phyloP scores from a whole-genome alignment of 2,329 filamentous ascomycete species.

The Parafenestella ontariensis region DNA sequence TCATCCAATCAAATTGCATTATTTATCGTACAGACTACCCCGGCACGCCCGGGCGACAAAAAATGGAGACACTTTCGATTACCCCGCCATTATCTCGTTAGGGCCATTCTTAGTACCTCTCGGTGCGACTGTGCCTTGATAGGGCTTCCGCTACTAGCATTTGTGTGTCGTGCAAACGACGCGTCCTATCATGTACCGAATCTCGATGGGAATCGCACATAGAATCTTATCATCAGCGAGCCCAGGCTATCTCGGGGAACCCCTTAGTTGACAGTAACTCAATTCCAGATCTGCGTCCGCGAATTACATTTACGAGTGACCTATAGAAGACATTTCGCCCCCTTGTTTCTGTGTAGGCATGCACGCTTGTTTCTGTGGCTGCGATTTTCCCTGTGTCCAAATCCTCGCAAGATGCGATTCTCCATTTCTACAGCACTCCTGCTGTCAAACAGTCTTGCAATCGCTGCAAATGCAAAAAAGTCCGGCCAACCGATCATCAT shows the following conservation, averaged over 20 bases:
- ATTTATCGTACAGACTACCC: background rate
- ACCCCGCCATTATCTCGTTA: background rate
- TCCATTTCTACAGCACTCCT: background rate
- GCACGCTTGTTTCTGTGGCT: background rate
- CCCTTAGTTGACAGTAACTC: background rate
- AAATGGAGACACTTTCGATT: background rate
- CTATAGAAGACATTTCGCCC: background rate
- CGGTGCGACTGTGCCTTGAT: background rate
- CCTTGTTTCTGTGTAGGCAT: background rate
- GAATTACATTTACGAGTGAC: background rate
- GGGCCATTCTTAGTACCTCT: background rate
- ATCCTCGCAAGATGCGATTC: background rate
- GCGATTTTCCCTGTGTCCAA: background rate
- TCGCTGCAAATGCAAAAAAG: background rate
- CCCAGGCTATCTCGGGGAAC: background rate
- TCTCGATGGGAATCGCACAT: background rate
- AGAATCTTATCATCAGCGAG: background rate
- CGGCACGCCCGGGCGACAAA: background rate
- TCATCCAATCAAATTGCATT: background rate
- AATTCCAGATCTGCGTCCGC: background rate
- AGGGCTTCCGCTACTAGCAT: background rate
- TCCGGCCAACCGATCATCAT: background rate
- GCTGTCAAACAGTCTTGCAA: background rate
- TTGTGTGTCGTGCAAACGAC: background rate
- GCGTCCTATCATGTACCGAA: background rate